Evolutionary conservation across 805 yeast species (phyloP).

Genomic region (Kuraishia hungarica): DNA sequence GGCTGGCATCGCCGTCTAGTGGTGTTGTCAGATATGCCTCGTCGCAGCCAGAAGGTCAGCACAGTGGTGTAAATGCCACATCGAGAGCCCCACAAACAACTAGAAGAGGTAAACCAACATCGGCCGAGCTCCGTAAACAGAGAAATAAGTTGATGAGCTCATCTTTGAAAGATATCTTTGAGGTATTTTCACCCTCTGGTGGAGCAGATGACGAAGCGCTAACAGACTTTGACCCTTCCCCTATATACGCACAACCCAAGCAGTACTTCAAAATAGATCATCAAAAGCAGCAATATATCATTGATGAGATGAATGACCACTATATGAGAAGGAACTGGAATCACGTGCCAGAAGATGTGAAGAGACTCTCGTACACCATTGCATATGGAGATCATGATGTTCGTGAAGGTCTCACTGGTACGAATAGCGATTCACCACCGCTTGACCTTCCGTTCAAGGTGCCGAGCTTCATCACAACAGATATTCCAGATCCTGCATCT

Average conservation of each 20-base stretch:
- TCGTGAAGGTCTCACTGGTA: conserved; percentile 42
- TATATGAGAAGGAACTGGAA: conserved; percentile 48
- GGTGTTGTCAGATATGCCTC: not conserved
- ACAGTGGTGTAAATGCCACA: not conserved
- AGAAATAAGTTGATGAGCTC: conserved; percentile 27
- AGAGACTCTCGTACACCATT: conserved; percentile 50
- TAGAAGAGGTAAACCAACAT: not conserved
- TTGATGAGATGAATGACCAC: conserved; percentile 36
- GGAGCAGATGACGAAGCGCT: conserved; percentile 18
- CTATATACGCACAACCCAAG: conserved; percentile 21
- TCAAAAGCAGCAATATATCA: conserved; percentile 49
- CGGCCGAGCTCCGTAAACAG: conserved; percentile 15
- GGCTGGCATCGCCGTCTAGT: not conserved
- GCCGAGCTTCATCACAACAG: conserved; percentile 25
- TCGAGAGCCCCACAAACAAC: not conserved
- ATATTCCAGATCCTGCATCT: conserved; percentile 18
- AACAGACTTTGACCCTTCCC: conserved; percentile 24
- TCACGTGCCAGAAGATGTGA: conserved; percentile 35
- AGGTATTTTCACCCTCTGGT: conserved; percentile 19
- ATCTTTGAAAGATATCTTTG: conserved; percentile 30
- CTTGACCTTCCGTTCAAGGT: conserved; percentile 50
- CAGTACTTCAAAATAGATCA: conserved; percentile 23
- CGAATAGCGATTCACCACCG: conserved; percentile 39
- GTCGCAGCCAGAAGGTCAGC: not conserved
- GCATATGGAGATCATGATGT: conserved; percentile 70